These are phyloP conservation scores for Phaeosphaeria sp. DNA, from an alignment of 2,329 filamentous ascomycete species.

Conservation along the genomic window DNA sequence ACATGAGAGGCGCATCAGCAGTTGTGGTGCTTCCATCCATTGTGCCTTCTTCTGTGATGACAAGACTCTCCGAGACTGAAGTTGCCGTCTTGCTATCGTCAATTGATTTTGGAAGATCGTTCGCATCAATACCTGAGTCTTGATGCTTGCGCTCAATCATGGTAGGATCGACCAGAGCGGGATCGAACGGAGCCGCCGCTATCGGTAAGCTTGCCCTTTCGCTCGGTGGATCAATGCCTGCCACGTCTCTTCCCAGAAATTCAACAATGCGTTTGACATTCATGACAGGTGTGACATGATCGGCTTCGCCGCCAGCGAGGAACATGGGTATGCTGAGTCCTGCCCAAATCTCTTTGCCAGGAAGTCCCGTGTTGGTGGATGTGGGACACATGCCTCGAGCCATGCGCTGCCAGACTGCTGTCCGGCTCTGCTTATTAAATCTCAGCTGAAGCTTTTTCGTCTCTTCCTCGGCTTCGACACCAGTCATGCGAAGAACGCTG, in stretches of 20 bases:
- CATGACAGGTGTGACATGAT: constrained; percentile 74
- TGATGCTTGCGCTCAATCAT: constrained; percentile 38
- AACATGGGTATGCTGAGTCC: constrained; percentile 76
- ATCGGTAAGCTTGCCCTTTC: constrained; percentile 53
- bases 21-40: constrained; percentile 37
- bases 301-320: constrained; percentile 77
- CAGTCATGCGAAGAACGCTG: constrained; percentile 81
- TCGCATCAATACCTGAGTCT: constrained; percentile 41
- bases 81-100: constrained; percentile 19
- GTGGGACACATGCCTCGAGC: constrained; percentile 72
- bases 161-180: constrained; percentile 25
- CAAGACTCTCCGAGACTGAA: constrained; percentile 23
- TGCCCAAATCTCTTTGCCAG: constrained; percentile 74
- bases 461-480: constrained; percentile 68
- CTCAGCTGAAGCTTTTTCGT: constrained; percentile 71
- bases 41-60: constrained; percentile 35
- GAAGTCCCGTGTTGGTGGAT: constrained; percentile 69
- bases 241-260: constrained; percentile 48
- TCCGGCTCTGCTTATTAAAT: constrained; percentile 84
- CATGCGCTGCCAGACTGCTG: constrained; percentile 83
- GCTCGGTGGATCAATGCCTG: constrained; percentile 38
- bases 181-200: constrained; percentile 57
- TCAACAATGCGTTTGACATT: constrained; percentile 73
- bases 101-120: constrained; percentile 32
- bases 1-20: constrained; percentile 13